Evolutionary conservation across 768 basidiomycete genomes (phyloP).

Genomic region (Trametes coccinea): DNA sequence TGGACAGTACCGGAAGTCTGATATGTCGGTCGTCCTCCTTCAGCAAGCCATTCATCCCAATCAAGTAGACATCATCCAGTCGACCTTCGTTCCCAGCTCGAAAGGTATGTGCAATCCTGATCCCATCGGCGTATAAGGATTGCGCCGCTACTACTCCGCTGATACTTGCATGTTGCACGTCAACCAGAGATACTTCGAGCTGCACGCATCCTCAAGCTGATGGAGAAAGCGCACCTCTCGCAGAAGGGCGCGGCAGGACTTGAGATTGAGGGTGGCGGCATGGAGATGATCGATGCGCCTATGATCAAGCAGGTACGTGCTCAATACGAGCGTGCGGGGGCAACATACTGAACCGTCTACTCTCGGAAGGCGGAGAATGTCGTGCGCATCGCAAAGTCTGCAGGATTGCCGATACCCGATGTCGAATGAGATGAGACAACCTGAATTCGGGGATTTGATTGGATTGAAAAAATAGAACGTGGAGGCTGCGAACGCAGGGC

Average conservation of each 20-base stretch:
- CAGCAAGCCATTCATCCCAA: conserved; percentile 95
- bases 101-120: conserved; percentile 49
- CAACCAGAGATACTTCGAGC: conserved; percentile 73
- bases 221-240: too few species aligned
- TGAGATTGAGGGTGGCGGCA: too few species aligned
- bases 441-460: too few species aligned
- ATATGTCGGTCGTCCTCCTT: background rate
- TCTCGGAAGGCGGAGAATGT: conserved; percentile 47
- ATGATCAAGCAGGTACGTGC: conserved; percentile 3
- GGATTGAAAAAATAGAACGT: too few species aligned
- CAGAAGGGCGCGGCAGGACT: too few species aligned
- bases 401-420: conserved; percentile 54
- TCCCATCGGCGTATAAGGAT: background rate
- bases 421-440: conserved; percentile 28
- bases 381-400: conserved; percentile 52
- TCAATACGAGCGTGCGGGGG: too few species aligned
- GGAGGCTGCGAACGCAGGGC: too few species aligned
- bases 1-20: too few species aligned
- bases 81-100: conserved; percentile 73
- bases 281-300: too few species aligned
- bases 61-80: conserved; percentile 77
- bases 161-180: background rate
- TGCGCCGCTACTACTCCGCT: background rate
- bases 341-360: too few species aligned
- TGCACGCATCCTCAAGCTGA: conserved; percentile 53